Evolutionary conservation across 768 basidiomycete species (phyloP).

Genomic region (Leccinellum luteum): DNA sequence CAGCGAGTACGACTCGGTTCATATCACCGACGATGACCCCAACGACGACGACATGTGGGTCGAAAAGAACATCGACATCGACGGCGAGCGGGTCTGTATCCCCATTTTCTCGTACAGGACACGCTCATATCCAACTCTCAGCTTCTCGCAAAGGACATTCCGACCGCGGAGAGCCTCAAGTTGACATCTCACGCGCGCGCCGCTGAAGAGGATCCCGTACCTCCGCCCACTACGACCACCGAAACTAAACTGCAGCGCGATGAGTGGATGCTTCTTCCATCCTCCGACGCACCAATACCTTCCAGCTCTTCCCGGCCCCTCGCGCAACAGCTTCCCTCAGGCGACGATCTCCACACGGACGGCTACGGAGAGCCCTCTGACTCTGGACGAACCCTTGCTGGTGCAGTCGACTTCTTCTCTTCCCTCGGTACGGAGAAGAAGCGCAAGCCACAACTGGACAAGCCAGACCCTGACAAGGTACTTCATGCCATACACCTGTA

Average conservation of each 20-base stretch:
- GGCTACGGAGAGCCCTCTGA: conserved; percentile 55
- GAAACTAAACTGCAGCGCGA: conserved; percentile 63
- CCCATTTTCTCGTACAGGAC: neutral
- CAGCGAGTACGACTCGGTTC: conserved; percentile 33
- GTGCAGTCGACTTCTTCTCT: conserved; percentile 86
- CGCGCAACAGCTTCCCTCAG: conserved; percentile 24
- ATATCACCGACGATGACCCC: conserved; percentile 67
- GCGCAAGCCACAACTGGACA: conserved; percentile 57
- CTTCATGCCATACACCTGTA: neutral
- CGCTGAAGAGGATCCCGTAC: conserved; percentile 41
- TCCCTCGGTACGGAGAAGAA: conserved; percentile 78
- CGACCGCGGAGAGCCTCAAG: conserved; percentile 68
- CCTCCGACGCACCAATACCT: conserved; percentile 27
- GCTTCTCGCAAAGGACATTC: conserved; percentile 72
- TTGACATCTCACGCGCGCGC: conserved; percentile 58
- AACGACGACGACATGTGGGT: conserved; percentile 79
- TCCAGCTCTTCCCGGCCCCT: conserved; percentile 30
- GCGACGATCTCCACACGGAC: conserved; percentile 59
- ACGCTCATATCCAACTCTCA: conserved; percentile 26
- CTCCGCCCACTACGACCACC: conserved; percentile 46
- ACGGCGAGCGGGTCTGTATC: conserved; percentile 64
- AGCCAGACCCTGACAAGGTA: conserved; percentile 73
- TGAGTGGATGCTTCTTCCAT: conserved; percentile 83
- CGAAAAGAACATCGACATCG: conserved; percentile 82
- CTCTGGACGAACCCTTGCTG: conserved; percentile 47